Evolutionary conservation across 345 rosid genomes (phyloP).

Genomic region (Pistacia vera): DNA sequence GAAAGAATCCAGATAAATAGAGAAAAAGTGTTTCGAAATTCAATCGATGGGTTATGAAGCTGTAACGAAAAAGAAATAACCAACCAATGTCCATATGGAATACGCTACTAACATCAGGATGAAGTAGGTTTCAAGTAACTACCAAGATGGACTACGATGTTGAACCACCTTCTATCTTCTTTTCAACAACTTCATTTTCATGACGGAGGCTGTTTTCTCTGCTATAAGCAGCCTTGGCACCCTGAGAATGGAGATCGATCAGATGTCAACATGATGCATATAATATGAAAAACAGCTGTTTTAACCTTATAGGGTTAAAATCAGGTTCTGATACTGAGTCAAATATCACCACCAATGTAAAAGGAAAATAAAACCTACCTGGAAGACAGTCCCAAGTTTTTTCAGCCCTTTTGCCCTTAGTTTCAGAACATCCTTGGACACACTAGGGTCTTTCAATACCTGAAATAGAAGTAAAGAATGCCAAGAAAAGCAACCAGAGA

Average conservation of each 20-base stretch:
- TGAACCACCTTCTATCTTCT: neutral
- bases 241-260: conserved; percentile 47
- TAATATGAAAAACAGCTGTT: conserved; percentile 4
- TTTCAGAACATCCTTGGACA: conserved; percentile 61
- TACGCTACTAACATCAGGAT: neutral
- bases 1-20: neutral
- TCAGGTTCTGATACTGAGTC: neutral
- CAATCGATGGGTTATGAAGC: neutral
- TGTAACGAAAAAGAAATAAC: neutral
- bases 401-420: conserved; percentile 71
- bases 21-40: conserved; percentile 3
- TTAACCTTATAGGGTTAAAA: neutral
- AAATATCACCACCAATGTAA: neutral
- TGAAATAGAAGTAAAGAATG: conserved; percentile 26
- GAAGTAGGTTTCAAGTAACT: neutral
- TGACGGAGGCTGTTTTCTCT: conserved; percentile 83
- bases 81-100: conserved; percentile 1
- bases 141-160: conserved; percentile 29
- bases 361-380: conserved; percentile 46
- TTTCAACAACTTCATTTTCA: conserved; percentile 32
- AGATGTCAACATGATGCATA: neutral
- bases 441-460: conserved; percentile 90
- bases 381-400: conserved; percentile 87
- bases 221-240: conserved; percentile 68
- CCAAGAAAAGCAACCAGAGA: neutral